These are phyloP conservation scores for Epicoccum nigrum DNA, from an alignment of 2,329 filamentous ascomycete species.

Conservation along the genomic window DNA sequence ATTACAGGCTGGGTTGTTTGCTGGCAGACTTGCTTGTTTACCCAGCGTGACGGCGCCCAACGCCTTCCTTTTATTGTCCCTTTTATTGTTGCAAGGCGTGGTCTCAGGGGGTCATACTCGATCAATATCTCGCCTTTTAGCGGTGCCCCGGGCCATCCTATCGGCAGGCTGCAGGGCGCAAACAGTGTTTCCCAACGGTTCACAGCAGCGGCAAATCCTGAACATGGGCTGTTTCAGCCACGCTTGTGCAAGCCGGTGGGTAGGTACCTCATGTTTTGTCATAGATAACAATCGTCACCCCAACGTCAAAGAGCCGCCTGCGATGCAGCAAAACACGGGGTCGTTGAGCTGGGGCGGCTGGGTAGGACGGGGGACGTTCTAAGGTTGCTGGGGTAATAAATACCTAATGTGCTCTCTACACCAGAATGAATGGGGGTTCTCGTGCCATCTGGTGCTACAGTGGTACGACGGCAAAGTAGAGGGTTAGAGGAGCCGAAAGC, in stretches of 20 bases:
- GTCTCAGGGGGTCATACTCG: not conserved
- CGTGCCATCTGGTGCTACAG: not conserved
- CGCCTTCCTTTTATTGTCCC: not conserved
- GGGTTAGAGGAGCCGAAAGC: not conserved
- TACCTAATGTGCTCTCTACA: too few species aligned
- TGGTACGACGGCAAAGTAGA: not conserved
- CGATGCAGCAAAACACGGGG: constrained; percentile 3
- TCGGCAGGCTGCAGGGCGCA: constrained; percentile 8
- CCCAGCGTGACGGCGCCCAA: not conserved
- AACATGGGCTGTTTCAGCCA: constrained; percentile 13
- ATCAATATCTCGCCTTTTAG: constrained; percentile 12
- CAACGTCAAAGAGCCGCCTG: constrained; percentile 2
- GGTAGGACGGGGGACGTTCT: not conserved
- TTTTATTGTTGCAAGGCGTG: not conserved
- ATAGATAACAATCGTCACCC: constrained; percentile 8
- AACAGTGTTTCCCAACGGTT: constrained; percentile 17
- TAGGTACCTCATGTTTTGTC: too few species aligned
- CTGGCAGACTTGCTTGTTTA: not conserved
- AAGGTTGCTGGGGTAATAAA: too few species aligned
- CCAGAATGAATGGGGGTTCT: not conserved
- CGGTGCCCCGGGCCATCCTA: constrained; percentile 7
- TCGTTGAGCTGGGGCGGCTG: not conserved
- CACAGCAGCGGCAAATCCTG: constrained; percentile 14
- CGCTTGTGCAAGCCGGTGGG: too few species aligned
- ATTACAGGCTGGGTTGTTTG: too few species aligned